phyloP scores from a whole-genome alignment of 2,329 filamentous ascomycete species.

The Madurella mycetomatis region DNA sequence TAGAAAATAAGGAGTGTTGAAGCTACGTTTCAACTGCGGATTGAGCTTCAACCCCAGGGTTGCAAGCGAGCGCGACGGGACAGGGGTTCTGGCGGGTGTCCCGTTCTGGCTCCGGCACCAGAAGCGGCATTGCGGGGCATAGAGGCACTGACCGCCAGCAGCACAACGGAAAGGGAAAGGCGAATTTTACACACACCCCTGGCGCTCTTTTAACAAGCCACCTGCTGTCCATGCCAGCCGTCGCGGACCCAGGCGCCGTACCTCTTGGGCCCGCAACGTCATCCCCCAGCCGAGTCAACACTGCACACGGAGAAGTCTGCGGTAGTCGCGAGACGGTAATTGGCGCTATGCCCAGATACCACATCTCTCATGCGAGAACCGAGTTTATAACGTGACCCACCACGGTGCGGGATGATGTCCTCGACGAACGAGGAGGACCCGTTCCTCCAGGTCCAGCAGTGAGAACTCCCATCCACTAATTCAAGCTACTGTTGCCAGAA shows the following conservation, averaged over 20 bases:
- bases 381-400: slow-evolving; percentile 13
- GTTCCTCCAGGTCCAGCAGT: slow-evolving; percentile 70
- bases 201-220: background rate
- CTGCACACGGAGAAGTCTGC: background rate
- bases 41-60: background rate
- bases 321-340: background rate
- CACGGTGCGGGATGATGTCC: slow-evolving; percentile 55
- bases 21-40: slow-evolving; percentile 28
- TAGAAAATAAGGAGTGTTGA: slow-evolving; percentile 19
- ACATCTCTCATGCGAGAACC: slow-evolving; percentile 10
- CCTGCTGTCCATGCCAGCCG: background rate
- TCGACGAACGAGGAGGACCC: slow-evolving; percentile 64
- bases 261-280: slow-evolving; percentile 20
- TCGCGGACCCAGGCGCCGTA: slow-evolving; percentile 1
- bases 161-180: background rate
- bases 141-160: background rate
- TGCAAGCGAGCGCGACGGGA: background rate
- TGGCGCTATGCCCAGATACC: slow-evolving; percentile 16
- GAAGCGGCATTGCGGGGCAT: slow-evolving; percentile 7
- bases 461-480: slow-evolving; percentile 28
- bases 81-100: slow-evolving; percentile 5
- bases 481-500: background rate
- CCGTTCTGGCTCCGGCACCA: background rate
- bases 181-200: background rate
- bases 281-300: slow-evolving; percentile 7